Base-by-base conservation (phyloP, 164 flowering plant species). In the Taxillus chinensis region DNA sequence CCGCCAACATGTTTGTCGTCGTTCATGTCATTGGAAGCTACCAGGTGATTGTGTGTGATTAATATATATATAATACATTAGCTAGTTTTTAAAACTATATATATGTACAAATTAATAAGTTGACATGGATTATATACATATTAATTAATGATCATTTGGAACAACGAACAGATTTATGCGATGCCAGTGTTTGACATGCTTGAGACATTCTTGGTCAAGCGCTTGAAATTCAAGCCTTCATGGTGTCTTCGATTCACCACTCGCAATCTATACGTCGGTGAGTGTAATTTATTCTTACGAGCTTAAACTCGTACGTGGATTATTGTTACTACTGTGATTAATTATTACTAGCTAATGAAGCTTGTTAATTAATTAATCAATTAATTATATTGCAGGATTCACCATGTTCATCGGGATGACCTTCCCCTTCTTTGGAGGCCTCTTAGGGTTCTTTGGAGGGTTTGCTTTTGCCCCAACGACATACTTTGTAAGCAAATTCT, bases 121-220 rank as follows among this genome's bases (percentile, higher is more conserved):
- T 27, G 27, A 27, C 27, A 27, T 27, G 27, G 27, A 27, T 27
- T 27, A 27, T 27, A 27, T 27, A 27, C 27, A 27, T 27, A 8
- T 11, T 48, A 7, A 8, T 48, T n/a, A 27, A 11, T 37, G 3
- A 4, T 8, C n/a, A n/a, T 17, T 5, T 17, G 39, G 10, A 12
- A 3, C 27, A 27, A 17, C 3, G 5, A 59, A 46, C 72, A 82
- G 82, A 59, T 83, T 4, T 83, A 42, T 46, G 80, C 83, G 2
- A 80, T 83, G 80, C 82, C 86, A 3, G 86, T 83, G 66, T 83
- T 79, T 60, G 84, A 83, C 73, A 82, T 83, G 88, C 5, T 78
- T 15, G 88, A 83, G 59, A 78, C 80, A 7, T 50, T 65, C 3
- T 45, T 79, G 71, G 83, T 83, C 50, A 82, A 72, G 74, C 57